phyloP scores from a whole-genome alignment of 2,329 filamentous ascomycete species.

The Colletotrichum trifolii region DNA sequence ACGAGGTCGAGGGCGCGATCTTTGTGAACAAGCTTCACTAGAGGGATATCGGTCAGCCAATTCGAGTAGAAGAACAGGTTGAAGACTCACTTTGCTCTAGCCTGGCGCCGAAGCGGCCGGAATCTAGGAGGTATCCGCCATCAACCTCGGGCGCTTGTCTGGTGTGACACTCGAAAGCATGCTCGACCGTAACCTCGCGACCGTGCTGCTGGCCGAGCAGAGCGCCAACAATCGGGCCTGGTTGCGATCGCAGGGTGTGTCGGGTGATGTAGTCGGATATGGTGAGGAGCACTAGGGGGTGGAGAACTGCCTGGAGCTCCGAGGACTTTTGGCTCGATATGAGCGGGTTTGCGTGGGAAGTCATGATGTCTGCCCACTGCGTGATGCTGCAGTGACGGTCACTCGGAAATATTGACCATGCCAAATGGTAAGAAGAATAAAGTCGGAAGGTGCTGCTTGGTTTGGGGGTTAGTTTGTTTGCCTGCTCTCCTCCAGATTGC shows the following conservation, averaged over 20 bases:
- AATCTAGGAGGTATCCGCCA: constrained; percentile 71
- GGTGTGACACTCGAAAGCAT: constrained; percentile 87
- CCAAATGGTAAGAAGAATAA: background rate
- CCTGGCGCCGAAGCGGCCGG: constrained; percentile 79
- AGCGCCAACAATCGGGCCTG: constrained; percentile 83
- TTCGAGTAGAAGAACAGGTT: background rate
- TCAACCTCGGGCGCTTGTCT: constrained; percentile 55
- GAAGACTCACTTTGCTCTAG: constrained; percentile 81
- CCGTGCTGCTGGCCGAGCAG: constrained; percentile 94
- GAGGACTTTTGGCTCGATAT: constrained; percentile 74
- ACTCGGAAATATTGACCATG: constrained; percentile 8
- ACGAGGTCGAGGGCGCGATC: constrained; percentile 85
- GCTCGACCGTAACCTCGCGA: constrained; percentile 89
- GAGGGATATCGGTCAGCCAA: constrained; percentile 14
- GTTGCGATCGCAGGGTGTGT: constrained; percentile 81
- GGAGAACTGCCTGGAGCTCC: constrained; percentile 85
- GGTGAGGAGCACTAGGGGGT: constrained; percentile 93
- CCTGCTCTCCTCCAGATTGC: no score
- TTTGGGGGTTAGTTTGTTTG: background rate
- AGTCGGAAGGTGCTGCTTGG: background rate
- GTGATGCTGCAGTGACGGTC: constrained; percentile 2
- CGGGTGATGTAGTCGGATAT: constrained; percentile 97
- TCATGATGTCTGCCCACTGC: constrained; percentile 54
- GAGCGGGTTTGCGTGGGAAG: constrained; percentile 63
- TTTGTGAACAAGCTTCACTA: constrained; percentile 91